Evolutionary conservation across 306 rosid genomes (phyloP), one percentile per base, ranked within the genome.

Genomic region (Aeschynomene evenia): DNA sequence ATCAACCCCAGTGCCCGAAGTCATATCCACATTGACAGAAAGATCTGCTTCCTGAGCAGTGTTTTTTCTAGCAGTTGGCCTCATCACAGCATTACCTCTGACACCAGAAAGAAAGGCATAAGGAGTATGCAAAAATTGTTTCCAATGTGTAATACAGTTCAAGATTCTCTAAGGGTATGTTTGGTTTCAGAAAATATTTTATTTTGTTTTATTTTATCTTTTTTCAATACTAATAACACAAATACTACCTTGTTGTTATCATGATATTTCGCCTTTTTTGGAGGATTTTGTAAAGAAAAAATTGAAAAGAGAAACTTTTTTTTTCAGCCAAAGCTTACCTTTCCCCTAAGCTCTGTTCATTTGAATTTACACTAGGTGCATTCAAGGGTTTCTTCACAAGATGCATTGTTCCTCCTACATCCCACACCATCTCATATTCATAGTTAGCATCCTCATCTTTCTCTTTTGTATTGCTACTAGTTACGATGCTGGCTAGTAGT

Each of bases 371-470:
- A 36, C 50, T 45, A 7, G 90, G 68, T 66, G 77, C 14, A 61
- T 57, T 77, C 72, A 37, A 22, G 21, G 87, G 67, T 84, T 86
- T 91, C 91, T 91, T 91, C 34, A 91, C 77, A 57, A 91, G 88
- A 80, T 90, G 94, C 96, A 87, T 90, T 31, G 86, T 72, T 42
- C 94, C 94, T 74, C 87, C 96, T 8, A 90, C 94, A 74, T 87
- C 91, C 96, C 96, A 90, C 68, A 85, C 80, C 94, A 85, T 85
- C 81, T 90, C 94, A 55, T 90, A 87, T 75, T 87, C 96, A 60
- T 79, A 83, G 60, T 87, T 79, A 10, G 77, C 81, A 76, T 90
- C 94, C 79, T 90, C 96, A 15, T 80, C 79, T 77, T 90, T 90
- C 81, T 83, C 96, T 81, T 87, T 87, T n/a, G 81, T 73, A 33